Evolutionary conservation across 306 rosid species (phyloP), one percentile per base, ranked within the genome.

Genomic region (Styphnolobium japonicum): DNA sequence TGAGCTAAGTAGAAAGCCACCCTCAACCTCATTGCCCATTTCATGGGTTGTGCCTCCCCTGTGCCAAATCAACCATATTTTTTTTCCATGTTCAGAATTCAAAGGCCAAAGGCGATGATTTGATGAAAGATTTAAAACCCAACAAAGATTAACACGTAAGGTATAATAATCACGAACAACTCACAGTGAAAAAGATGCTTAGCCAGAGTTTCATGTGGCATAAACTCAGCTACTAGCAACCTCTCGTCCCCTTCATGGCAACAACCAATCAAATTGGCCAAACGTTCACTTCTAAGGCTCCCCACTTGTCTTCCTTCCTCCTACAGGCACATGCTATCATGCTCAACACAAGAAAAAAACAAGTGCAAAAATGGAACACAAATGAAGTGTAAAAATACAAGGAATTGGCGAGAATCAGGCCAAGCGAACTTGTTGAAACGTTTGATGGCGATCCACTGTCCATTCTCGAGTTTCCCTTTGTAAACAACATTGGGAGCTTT

Each of bases 1-100:
- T 94, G 97, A 45, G 97, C 96, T 72, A 94, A 87, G 89, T 90
- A 87, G 77, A 86, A 82, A 4, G 97, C 97, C 77, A 94, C 98
- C 84, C 97, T 89, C 81, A 94, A 76, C 80, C 98, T 94, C 98
- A 94, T 94, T 12, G 97, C 91, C 98, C 98, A 94, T 79, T 89
- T 90, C 98, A 94, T 94, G 0, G 97, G 98, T 21, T 94, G 87
- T 19, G 90, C 67, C 69, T 94, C 98, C 98, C 98, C 97, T 92
- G 29, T 67, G 78, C 73, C 83, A 81, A 66, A 33, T 63, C 77
- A 81, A 63, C 12, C 71, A 75, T 73, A 48, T 22, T 18, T 2
- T 18, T 14, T 42, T 42, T 4, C 37, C 23, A 25, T 66, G 36
- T 71, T 72, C 36, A 37, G n/a, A 37, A 18, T 36, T 49, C 42